Percentiles rank a stretch among this genome's conserved stretches.
Evolutionary conservation across 345 rosid species (phyloP).

Genomic region (Luvunga scandens): DNA sequence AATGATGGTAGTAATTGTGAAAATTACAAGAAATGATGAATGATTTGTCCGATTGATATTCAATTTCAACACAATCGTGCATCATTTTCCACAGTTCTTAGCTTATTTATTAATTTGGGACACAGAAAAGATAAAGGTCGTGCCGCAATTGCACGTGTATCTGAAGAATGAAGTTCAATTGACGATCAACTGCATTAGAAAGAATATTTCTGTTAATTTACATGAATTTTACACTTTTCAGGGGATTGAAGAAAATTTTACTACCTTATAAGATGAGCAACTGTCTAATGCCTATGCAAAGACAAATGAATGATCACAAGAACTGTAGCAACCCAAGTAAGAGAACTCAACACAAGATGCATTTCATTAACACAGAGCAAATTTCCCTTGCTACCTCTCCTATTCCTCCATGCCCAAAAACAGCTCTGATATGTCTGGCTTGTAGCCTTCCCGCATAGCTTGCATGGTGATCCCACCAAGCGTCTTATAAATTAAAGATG

Average conservation of each 20-base stretch:
- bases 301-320: background rate
- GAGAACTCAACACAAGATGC: background rate
- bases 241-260: too few species aligned
- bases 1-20: too few species aligned
- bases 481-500: conserved; percentile 28
- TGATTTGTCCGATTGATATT: background rate
- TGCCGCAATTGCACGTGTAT: too few species aligned
- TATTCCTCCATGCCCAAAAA: conserved; percentile 4
- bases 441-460: conserved; percentile 22
- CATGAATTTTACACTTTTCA: too few species aligned
- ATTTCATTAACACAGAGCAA: background rate
- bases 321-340: background rate
- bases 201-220: too few species aligned
- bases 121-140: too few species aligned
- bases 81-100: background rate
- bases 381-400: background rate
- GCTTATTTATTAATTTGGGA: too few species aligned
- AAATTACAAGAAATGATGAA: too few species aligned
- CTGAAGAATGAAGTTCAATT: too few species aligned
- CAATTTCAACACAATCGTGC: background rate
- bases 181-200: too few species aligned
- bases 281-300: background rate
- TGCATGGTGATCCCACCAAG: conserved; percentile 25
- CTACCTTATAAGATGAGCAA: background rate
- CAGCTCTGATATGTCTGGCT: conserved; percentile 15